These are phyloP conservation scores for Hordeum pubiflorum DNA, from an alignment of 202 grass and related monocot genomes.

Conservation along the genomic window DNA sequence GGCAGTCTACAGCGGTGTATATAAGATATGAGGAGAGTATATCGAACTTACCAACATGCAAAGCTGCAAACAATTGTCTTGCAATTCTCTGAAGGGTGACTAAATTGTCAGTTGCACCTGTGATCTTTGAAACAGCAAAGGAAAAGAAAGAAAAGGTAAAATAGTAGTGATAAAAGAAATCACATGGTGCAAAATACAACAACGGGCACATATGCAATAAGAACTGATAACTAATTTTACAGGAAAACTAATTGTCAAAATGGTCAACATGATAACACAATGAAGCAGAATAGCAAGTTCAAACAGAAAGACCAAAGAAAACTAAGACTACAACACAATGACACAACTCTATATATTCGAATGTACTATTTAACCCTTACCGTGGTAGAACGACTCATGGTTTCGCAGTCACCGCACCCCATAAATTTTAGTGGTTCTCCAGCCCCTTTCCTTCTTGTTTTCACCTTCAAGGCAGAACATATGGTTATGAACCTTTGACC, in stretches of 20 bases:
- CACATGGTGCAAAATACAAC: not conserved
- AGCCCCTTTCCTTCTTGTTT: slow-evolving; percentile 83
- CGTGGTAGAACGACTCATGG: slow-evolving; percentile 69
- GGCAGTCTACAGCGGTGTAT: not conserved
- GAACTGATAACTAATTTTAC: not conserved
- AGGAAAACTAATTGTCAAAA: slow-evolving; percentile 12
- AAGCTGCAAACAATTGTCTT: slow-evolving; percentile 73
- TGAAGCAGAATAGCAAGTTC: not conserved
- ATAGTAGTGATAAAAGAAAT: not conserved
- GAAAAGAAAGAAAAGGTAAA: slow-evolving; percentile 7
- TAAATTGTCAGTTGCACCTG: slow-evolving; percentile 68
- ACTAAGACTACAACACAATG: not conserved
- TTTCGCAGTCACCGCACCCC: slow-evolving; percentile 94
- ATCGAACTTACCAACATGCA: slow-evolving; percentile 54
- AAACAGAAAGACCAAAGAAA: not conserved
- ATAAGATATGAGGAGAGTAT: not conserved
- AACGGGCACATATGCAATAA: not conserved
- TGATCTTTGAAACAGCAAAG: slow-evolving; percentile 44
- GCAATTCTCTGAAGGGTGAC: slow-evolving; percentile 60
- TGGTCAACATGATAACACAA: not conserved
- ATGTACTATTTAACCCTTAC: slow-evolving; percentile 30
- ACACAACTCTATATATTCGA: not conserved
- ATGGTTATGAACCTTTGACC: slow-evolving; percentile 18
- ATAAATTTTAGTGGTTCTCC: slow-evolving; percentile 83
- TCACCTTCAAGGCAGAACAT: slow-evolving; percentile 59